phyloP scores from a whole-genome alignment of 441 rosid genomes.

The Aquilaria agallochum region DNA sequence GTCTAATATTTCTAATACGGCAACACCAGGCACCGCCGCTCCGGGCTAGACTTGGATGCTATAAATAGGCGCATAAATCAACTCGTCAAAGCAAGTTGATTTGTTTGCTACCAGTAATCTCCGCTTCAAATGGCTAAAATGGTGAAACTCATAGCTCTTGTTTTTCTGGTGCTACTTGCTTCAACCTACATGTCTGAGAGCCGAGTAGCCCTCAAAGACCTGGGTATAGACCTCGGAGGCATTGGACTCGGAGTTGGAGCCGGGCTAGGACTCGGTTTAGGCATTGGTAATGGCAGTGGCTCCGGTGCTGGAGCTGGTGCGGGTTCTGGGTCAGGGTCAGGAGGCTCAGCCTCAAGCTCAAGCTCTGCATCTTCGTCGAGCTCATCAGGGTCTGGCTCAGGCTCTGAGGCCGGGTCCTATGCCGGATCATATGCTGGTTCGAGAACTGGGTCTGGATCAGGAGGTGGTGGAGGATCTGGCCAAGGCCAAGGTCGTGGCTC shows the following conservation, averaged over 20 bases:
- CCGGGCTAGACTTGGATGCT: too few relatives aligned
- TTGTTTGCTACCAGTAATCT: too few relatives aligned
- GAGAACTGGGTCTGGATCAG: conserved; percentile 39
- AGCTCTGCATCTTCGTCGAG: conserved; percentile 47
- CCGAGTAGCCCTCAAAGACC: conserved; percentile 54
- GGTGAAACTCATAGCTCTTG: too few relatives aligned
- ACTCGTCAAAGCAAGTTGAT: too few relatives aligned
- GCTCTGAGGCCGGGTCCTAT: conserved; percentile 58
- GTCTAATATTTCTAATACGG: too few relatives aligned
- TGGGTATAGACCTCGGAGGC: conserved; percentile 67
- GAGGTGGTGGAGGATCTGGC: conserved; percentile 34
- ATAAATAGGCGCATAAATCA: too few relatives aligned
- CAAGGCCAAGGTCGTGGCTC: conserved; percentile 21
- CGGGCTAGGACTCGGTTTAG: conserved; percentile 58
- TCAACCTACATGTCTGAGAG: conserved; percentile 38
- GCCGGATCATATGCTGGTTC: conserved; percentile 70
- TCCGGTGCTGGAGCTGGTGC: conserved; percentile 60
- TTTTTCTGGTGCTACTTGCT: not conserved
- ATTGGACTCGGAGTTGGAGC: conserved; percentile 46
- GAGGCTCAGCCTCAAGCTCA: conserved; percentile 30
- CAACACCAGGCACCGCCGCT: too few relatives aligned
- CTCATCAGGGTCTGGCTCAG: conserved; percentile 43
- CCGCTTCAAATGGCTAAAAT: too few relatives aligned
- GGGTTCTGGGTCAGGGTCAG: conserved; percentile 44
- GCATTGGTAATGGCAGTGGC: conserved; percentile 38